Base-by-base conservation (phyloP, 768 basidiomycete species). In the Tephrocybe sp. region DNA sequence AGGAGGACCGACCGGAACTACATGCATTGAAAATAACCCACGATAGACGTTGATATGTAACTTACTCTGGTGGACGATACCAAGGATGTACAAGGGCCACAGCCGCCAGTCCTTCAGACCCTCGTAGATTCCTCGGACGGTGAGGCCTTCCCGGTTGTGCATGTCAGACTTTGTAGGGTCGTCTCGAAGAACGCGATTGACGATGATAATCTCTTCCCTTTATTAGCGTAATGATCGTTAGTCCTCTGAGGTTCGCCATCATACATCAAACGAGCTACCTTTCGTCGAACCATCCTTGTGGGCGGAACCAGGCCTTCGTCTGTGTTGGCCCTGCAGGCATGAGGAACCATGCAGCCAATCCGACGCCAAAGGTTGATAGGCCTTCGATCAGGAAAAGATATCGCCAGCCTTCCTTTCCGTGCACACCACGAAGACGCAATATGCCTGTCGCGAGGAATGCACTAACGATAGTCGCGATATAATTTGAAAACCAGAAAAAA, bases 71-170 rank as follows among this genome's bases (percentile, higher is more conserved):
- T 80, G 79, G 11, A 71, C 64, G 25, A 83, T 60, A 4, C 82
- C 80, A 22, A 85, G 70, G 21, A 72, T 63, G 55, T 87, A 87
- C 27, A 87, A 52, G 0, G 86, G 84, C 84, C 85, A 86, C 56
- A 86, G 64, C 44, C 76, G 69, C 75, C 78, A 86, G 58, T 87
- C 85, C 16, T 64, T 67, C 18, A 85, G 50, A 12, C 81, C 76
- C 21, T 70, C 58, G 63, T 69, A 79, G 24, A 87, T 75, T 68
- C 76, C 78, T 51, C 57, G 63, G 7, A 72, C 39, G 4, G 69
- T 68, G 4, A 87, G 67, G 12, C 82, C 84, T 66, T 88, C 68
- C n/a, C 85, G 76, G 55, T 88, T 87, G 66, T 86, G 83, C 85
- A 87, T 84, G 55, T 78, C 74, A 11, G 78, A 81, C 60, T 85